phyloP scores from a whole-genome alignment of 2,329 filamentous ascomycete genomes.

The Hymenoscyphus occultus region DNA sequence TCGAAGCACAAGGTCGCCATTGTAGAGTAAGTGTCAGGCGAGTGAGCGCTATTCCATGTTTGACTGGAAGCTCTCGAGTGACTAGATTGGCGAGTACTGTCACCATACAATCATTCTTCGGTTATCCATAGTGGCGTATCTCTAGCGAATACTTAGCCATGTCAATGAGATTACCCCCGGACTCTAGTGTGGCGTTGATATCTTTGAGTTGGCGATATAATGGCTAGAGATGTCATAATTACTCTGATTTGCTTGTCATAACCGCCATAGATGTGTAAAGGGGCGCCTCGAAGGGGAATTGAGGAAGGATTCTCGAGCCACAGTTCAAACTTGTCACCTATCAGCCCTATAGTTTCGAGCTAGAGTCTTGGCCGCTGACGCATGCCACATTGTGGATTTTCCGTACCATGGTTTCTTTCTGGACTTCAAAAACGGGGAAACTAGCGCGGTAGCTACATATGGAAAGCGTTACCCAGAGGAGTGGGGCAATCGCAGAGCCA shows the following conservation, averaged over 20 bases:
- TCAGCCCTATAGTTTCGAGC: background rate
- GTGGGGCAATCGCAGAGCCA: background rate
- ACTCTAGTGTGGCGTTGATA: background rate
- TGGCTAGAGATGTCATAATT: background rate
- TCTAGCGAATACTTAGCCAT: background rate
- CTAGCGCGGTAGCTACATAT: background rate
- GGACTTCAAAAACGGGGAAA: background rate
- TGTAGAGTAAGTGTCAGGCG: background rate
- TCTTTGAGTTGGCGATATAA: background rate
- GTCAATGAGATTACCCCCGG: background rate
- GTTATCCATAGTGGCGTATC: background rate
- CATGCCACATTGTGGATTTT: background rate
- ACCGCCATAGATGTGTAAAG: background rate
- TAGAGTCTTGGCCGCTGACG: background rate
- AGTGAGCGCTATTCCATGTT: background rate
- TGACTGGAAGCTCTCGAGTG: background rate
- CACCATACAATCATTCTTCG: background rate
- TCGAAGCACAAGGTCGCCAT: background rate
- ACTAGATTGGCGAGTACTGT: background rate
- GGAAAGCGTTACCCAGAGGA: background rate
- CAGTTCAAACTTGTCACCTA: background rate
- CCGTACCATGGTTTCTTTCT: background rate
- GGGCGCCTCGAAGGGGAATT: background rate
- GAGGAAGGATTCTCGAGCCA: background rate
- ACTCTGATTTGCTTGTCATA: background rate